phyloP scores from a whole-genome alignment of 441 rosid genomes.

The Erodium moschatum region DNA sequence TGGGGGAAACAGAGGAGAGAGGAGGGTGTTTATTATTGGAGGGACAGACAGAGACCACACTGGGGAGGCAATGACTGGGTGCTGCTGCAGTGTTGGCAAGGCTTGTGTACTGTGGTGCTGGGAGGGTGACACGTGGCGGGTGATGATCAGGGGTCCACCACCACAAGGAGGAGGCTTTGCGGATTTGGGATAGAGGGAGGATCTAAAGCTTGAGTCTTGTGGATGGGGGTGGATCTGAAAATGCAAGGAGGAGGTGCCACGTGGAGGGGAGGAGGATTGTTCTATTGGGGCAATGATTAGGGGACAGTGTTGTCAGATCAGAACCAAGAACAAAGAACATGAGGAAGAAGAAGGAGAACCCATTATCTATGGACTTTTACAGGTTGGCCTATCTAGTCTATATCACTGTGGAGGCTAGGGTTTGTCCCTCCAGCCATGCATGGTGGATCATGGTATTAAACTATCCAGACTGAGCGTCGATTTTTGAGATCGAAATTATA shows the following conservation, averaged over 20 bases:
- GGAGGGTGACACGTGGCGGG: conserved; percentile 4
- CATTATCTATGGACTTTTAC: conserved; percentile 3
- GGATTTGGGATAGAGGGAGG: conserved; percentile 10
- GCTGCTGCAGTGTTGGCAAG: conserved; percentile 7
- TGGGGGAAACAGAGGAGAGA: not conserved
- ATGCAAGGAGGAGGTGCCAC: conserved; percentile 10
- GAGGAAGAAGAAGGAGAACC: not conserved
- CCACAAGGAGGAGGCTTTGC: not conserved
- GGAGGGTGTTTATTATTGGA: conserved; percentile 1
- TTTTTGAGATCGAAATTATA: too few species aligned
- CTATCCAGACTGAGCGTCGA: too few species aligned
- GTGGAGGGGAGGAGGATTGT: conserved; percentile 8
- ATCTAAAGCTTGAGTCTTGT: conserved; percentile 6
- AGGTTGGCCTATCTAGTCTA: not conserved
- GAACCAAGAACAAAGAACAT: not conserved
- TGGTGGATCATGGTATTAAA: not conserved
- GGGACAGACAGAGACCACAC: conserved; percentile 6
- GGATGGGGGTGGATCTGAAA: conserved; percentile 11
- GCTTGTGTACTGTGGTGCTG: not conserved
- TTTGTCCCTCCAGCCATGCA: conserved; percentile 6
- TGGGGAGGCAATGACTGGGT: conserved; percentile 11
- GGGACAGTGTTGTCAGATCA: conserved; percentile 6
- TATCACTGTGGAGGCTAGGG: not conserved
- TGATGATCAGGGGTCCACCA: conserved; percentile 1
- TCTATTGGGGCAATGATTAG: conserved; percentile 9